Evolutionary conservation across 2,329 filamentous ascomycete genomes (phyloP), one percentile per base, ranked within the genome.

Genomic region (Polytolypa hystricis): DNA sequence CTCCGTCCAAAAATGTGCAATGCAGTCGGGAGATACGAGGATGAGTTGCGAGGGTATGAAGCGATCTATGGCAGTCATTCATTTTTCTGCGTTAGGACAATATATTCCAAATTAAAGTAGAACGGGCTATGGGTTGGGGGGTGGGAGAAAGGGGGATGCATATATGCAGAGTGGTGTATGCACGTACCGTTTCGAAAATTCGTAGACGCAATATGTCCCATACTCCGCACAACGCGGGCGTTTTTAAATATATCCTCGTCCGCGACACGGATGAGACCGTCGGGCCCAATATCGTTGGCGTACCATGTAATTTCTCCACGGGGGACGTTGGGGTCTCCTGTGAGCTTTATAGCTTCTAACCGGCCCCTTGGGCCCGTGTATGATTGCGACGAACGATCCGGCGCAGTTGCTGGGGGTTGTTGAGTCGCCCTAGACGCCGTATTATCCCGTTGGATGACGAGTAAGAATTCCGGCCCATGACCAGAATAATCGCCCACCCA

Each of bases 401-500:
- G 14, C 15, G 16, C 25, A 1, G 27, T 15, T n/a, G 11, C 35
- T 9, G 7, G 11, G 10, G 18, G 17, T 18, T 25, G 15, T 16
- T 9, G 11, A 16, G 28, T 30, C 14, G 32, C 11, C 14, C 10
- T 7, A 8, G 15, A 14, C 4, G 28, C 11, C 6, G 28, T 15
- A 17, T 6, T 20, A 27, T 81, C 77, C 0, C 77, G 77, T 52
- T 98, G 91, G 47, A 85, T 67, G 30, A 96, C 65, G 9, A 93
- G 66, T 4, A 96, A 53, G 38, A 95, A 94, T 57, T 96, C 89
- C 55, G 81, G 87, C 1, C 87, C 86, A 49, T 96, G 87, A 0
- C 75, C 77, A 17, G 77, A 81, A 51, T 94, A 95, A 55, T 95
- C 87, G 1, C 87, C 87, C 11, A 86, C 81, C 82, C 84, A 96